phyloP scores from a whole-genome alignment of 345 rosid species.

The Nephelium lappaceum region DNA sequence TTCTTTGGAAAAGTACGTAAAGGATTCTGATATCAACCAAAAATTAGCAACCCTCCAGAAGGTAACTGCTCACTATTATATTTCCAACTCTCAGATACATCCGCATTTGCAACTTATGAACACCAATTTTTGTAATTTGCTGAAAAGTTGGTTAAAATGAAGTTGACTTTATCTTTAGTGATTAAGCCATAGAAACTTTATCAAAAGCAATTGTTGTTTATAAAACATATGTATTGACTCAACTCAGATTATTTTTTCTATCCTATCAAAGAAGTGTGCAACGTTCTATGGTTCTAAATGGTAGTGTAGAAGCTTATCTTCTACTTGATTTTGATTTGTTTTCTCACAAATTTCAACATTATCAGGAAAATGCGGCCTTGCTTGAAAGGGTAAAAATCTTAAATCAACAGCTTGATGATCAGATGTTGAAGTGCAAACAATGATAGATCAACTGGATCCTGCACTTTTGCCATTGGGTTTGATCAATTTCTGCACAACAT shows the following conservation, averaged over 20 bases:
- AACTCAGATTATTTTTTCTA: neutral
- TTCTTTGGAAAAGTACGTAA: conserved; percentile 34
- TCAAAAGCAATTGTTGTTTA: neutral
- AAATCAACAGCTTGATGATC: conserved; percentile 49
- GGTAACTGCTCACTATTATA: conserved; percentile 33
- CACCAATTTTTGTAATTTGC: neutral
- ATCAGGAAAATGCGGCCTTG: conserved; percentile 62
- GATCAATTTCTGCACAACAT: neutral
- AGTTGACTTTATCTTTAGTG: neutral
- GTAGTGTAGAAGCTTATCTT: neutral
- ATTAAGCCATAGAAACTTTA: conserved; percentile 1
- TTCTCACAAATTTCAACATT: conserved; percentile 6
- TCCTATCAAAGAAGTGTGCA: neutral
- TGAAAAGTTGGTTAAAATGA: neutral
- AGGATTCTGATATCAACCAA: conserved; percentile 35
- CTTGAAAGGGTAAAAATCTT: conserved; percentile 46
- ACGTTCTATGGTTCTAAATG: neutral
- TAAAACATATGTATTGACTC: neutral
- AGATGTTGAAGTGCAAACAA: conserved; percentile 48
- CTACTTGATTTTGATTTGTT: conserved; percentile 21
- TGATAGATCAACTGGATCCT: conserved; percentile 17
- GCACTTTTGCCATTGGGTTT: neutral
- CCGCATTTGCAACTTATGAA: neutral
- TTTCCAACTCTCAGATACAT: neutral
- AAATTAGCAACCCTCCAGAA: conserved; percentile 57